Evolutionary conservation across 1,284 basidiomycete species (phyloP).

Genomic region (Microbotryomycetes sp.): DNA sequence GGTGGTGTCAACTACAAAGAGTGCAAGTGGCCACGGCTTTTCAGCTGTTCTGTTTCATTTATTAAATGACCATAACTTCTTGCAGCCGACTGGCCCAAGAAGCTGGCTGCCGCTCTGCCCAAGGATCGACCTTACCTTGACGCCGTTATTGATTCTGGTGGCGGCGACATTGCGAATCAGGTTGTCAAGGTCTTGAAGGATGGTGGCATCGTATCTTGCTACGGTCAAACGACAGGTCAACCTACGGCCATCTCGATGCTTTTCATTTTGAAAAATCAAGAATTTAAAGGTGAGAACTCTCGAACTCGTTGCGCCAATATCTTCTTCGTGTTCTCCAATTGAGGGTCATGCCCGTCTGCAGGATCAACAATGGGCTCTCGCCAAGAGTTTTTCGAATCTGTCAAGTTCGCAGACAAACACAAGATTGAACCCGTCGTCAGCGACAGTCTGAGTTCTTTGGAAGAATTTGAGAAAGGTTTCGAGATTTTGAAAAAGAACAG

Average conservation of each 20-base stretch:
- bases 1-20: constrained; percentile 70
- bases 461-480: constrained; percentile 63
- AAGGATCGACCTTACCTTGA: constrained; percentile 51
- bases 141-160: constrained; percentile 72
- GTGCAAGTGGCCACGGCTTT: constrained; percentile 44
- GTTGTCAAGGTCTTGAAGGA: constrained; percentile 56
- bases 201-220: constrained; percentile 51
- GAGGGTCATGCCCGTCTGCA: background rate
- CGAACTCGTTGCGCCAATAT: background rate
- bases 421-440: constrained; percentile 66
- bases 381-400: constrained; percentile 64
- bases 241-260: constrained; percentile 65
- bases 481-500: constrained; percentile 51
- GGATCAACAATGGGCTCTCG: constrained; percentile 73
- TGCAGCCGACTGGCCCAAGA: constrained; percentile 59
- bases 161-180: constrained; percentile 64
- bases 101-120: constrained; percentile 53
- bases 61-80: background rate
- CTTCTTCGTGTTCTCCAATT: background rate
- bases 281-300: constrained; percentile 57
- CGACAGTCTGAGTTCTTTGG: constrained; percentile 60
- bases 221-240: constrained; percentile 58
- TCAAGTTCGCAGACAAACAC: constrained; percentile 61
- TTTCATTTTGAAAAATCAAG: constrained; percentile 68
- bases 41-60: background rate